Evolutionary conservation across 139 green algal genomes (phyloP).

Genomic region (Chlamydomonas sp.): DNA sequence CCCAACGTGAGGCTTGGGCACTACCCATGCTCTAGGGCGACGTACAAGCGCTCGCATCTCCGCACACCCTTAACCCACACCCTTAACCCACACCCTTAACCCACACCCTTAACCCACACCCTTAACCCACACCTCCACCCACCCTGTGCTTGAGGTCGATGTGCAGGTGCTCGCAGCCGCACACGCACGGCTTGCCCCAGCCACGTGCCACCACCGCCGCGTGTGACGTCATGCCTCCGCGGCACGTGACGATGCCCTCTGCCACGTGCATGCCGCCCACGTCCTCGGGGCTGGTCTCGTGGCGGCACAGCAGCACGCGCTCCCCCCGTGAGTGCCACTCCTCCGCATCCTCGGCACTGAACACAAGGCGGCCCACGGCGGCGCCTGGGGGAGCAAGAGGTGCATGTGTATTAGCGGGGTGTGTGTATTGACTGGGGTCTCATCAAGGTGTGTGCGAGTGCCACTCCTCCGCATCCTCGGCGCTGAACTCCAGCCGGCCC

Average conservation of each 20-base stretch:
- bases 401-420: neutral
- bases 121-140: neutral
- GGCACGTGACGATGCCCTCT: slow-evolving; percentile 85
- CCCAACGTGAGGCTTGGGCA: no score
- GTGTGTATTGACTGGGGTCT: no score
- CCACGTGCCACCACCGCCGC: slow-evolving; percentile 91
- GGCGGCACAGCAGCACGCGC: slow-evolving; percentile 60
- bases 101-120: neutral
- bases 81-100: neutral
- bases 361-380: slow-evolving; percentile 87
- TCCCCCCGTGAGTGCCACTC: slow-evolving; percentile 59
- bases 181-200: slow-evolving; percentile 95
- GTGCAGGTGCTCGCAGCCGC: slow-evolving; percentile 74
- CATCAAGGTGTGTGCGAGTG: slow-evolving; percentile 5
- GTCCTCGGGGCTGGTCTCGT: slow-evolving; percentile 90
- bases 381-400: slow-evolving; percentile 47
- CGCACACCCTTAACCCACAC: neutral
- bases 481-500: slow-evolving; percentile 82
- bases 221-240: slow-evolving; percentile 91
- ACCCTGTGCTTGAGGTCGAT: slow-evolving; percentile 73
- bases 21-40: no score
- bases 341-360: slow-evolving; percentile 81
- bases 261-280: slow-evolving; percentile 91
- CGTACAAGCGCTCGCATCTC: neutral
- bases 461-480: slow-evolving; percentile 76